phyloP scores from a whole-genome alignment of 163 green algal genomes.

The Volvox carteri region DNA sequence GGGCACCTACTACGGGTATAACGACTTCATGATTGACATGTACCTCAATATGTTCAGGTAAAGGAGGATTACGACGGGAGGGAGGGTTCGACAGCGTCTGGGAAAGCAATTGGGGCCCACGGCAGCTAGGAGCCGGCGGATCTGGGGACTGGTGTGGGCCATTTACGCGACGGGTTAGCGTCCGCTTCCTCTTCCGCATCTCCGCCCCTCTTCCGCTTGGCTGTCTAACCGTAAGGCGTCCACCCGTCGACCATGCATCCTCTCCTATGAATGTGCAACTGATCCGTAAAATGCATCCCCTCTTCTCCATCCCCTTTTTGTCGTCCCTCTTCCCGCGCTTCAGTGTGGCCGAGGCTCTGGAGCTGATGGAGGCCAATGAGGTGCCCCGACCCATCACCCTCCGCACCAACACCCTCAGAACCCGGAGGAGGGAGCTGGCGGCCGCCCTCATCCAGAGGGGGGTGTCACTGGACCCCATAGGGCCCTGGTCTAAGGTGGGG shows the following conservation, averaged over 20 bases:
- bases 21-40: conserved; percentile 93
- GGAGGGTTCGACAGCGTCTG: no score
- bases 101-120: no score
- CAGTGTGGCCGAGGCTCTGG: conserved; percentile 82
- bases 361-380: conserved; percentile 91
- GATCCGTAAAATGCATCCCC: no score
- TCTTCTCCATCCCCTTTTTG: background rate
- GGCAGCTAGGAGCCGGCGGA: no score
- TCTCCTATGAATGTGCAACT: no score
- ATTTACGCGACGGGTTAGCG: no score
- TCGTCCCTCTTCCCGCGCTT: background rate
- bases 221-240: no score
- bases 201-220: no score
- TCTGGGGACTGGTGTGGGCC: no score
- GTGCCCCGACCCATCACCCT: conserved; percentile 91
- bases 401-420: conserved; percentile 97
- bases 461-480: conserved; percentile 98
- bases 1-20: conserved; percentile 96
- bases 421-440: conserved; percentile 93
- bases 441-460: conserved; percentile 95
- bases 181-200: no score
- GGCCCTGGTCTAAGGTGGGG: conserved; percentile 63
- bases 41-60: conserved; percentile 86
- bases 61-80: no score
- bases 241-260: no score